These are phyloP conservation scores for Scheffersomyces illinoinensis DNA, from an alignment of 1,139 yeast species.

Conservation along the genomic window DNA sequence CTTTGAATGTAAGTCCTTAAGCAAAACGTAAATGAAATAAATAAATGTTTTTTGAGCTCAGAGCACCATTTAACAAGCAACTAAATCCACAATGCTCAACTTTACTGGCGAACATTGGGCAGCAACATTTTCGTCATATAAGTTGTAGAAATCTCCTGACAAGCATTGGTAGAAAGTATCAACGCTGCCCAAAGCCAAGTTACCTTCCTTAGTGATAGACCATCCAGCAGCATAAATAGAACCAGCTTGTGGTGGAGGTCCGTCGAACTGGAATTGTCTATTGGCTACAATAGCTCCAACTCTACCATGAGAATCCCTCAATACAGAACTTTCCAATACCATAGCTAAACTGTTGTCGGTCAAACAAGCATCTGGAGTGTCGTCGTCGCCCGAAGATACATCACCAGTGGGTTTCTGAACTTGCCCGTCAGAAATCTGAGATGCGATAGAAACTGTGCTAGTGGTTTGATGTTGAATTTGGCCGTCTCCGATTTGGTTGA, in stretches of 20 bases:
- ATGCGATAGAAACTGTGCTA: slow-evolving; percentile 17
- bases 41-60: neutral
- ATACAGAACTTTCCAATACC: slow-evolving; percentile 51
- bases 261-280: slow-evolving; percentile 87
- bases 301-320: slow-evolving; percentile 67
- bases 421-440: slow-evolving; percentile 45
- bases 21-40: slow-evolving; percentile 1
- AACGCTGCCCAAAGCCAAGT: slow-evolving; percentile 67
- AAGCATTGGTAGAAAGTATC: slow-evolving; percentile 75
- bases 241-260: slow-evolving; percentile 92
- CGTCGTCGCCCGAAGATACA: slow-evolving; percentile 8
- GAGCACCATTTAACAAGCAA: slow-evolving; percentile 47
- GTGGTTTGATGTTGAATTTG: slow-evolving; percentile 32
- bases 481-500: slow-evolving; percentile 29
- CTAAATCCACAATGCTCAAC: slow-evolving; percentile 63
- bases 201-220: slow-evolving; percentile 65
- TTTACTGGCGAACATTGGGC: slow-evolving; percentile 66
- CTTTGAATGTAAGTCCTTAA: neutral
- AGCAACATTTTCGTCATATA: slow-evolving; percentile 70
- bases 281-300: slow-evolving; percentile 81
- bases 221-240: slow-evolving; percentile 85
- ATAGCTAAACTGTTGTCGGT: slow-evolving; percentile 54
- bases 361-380: slow-evolving; percentile 44
- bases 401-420: slow-evolving; percentile 22
- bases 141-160: slow-evolving; percentile 80